Evolutionary conservation across 2,329 filamentous ascomycete genomes (phyloP).

Genomic region (Remersonia thermophila): DNA sequence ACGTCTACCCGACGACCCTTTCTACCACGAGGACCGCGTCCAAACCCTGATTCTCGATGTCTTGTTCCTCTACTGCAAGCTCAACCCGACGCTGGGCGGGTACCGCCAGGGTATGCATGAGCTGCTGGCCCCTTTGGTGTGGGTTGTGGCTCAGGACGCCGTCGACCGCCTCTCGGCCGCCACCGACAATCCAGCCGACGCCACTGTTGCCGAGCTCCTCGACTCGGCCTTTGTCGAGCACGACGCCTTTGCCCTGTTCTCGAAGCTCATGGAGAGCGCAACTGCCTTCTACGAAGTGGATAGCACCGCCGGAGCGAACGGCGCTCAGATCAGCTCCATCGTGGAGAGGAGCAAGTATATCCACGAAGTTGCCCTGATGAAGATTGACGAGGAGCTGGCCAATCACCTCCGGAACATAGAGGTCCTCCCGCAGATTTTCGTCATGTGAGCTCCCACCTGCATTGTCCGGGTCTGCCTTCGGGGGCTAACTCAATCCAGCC

Average conservation of each 20-base stretch:
- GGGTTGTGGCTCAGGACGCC: constrained; percentile 73
- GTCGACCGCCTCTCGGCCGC: constrained; percentile 38
- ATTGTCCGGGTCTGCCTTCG: not conserved
- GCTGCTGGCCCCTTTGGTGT: constrained; percentile 76
- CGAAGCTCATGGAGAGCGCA: constrained; percentile 74
- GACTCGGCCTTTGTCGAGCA: constrained; percentile 71
- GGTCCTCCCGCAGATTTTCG: constrained; percentile 88
- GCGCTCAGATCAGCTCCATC: constrained; percentile 47
- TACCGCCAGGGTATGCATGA: constrained; percentile 99
- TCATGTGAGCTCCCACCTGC: constrained; percentile 51
- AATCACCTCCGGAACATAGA: constrained; percentile 71
- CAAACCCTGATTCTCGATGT: constrained; percentile 79
- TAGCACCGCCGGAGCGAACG: constrained; percentile 22
- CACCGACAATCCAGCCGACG: constrained; percentile 29
- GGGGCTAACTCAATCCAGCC: constrained; percentile 35
- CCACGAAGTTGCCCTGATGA: constrained; percentile 67
- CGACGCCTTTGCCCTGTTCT: constrained; percentile 79
- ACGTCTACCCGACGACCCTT: constrained; percentile 79
- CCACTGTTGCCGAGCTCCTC: constrained; percentile 51
- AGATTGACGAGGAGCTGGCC: constrained; percentile 72
- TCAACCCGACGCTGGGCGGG: constrained; percentile 71
- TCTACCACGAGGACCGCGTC: constrained; percentile 69
- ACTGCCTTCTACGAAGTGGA: constrained; percentile 76
- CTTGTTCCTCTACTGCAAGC: constrained; percentile 87
- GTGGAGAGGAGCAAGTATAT: constrained; percentile 77